Base-by-base conservation (phyloP, 331 rosid species). In the Malus hybrid region DNA sequence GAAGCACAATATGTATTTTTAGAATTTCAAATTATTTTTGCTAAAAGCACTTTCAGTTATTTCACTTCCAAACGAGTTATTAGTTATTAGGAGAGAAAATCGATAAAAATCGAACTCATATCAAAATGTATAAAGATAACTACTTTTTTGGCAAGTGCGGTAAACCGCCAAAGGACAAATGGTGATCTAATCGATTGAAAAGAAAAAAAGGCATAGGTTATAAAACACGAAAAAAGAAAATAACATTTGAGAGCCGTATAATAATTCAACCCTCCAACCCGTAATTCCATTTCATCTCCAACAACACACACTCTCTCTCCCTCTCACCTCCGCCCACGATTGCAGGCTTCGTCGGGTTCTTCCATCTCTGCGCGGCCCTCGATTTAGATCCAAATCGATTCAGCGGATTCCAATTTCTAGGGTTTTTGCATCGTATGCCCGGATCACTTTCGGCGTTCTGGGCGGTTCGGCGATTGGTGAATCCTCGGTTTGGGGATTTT, bases 331-430 rank as follows among this genome's bases (percentile, higher is more conserved):
- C 44, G 82, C 80, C 85, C 84, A 88, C 93, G 87, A 90, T 88
- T 86, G 86, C 87, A 80, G 88, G 87, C 82, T 77, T 77, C 54
- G 34, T 32, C 74, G 72, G 76, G 64, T 70, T 78, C 81, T 80
- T 78, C 75, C 61, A 20, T 54, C 75, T 54, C 24, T 73, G 73
- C 54, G 78, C 55, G 67, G 80, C 71, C 70, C 9, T 79, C 70
- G 59, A 82, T 87, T 78, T 82, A 88, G 90, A 90, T 90, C 81
- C 74, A 75, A 52, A 24, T 74, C 86, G 75, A 83, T 74, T 83
- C 68, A 66, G 10, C 42, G 34, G 18, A 29, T 22, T 69, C 83
- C 80, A 50, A 77, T 81, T 84, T 86, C 85, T 88, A 93, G 96
- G 97, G 93, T 89, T 91, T 52, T 88, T 71, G 16, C 65, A 46